Evolutionary conservation across 371 early-diverging fungal genomes (phyloP).

Genomic region (Apophysomyces variabilis): DNA sequence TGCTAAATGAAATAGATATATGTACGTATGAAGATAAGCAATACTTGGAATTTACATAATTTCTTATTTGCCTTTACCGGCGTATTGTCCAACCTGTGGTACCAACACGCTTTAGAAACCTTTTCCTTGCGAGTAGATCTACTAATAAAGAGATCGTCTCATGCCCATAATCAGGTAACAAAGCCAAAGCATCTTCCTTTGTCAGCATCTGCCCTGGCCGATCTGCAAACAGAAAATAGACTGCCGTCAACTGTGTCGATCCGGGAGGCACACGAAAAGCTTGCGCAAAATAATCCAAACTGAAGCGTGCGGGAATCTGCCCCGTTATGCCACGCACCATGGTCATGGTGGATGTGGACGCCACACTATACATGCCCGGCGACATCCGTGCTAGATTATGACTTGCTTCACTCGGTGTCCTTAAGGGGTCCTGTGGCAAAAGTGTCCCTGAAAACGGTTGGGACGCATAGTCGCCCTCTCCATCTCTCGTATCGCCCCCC

Average conservation of each 20-base stretch:
- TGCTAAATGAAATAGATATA: neutral
- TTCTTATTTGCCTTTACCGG: slow-evolving; percentile 11
- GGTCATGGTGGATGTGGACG: slow-evolving; percentile 18
- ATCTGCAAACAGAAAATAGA: slow-evolving; percentile 35
- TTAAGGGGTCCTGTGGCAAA: neutral
- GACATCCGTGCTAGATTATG: neutral
- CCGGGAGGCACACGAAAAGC: slow-evolving; percentile 40
- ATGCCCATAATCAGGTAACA: slow-evolving; percentile 14
- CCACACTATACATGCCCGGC: neutral
- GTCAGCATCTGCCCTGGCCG: slow-evolving; percentile 30
- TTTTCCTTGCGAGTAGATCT: slow-evolving; percentile 27
- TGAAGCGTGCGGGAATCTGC: slow-evolving; percentile 34
- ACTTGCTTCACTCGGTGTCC: neutral
- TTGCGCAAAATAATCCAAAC: slow-evolving; percentile 36
- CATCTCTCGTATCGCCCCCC: neutral
- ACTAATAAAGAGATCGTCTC: slow-evolving; percentile 25
- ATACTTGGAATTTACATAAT: neutral
- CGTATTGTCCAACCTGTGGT: slow-evolving; percentile 38
- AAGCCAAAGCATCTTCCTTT: slow-evolving; percentile 16
- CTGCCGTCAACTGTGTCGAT: slow-evolving; percentile 35
- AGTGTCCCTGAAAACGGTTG: neutral
- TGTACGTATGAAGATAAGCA: neutral
- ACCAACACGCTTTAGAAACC: slow-evolving; percentile 32
- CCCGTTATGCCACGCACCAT: slow-evolving; percentile 26
- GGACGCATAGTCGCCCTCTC: neutral